Base-by-base conservation (phyloP, 2,329 filamentous ascomycete genomes). In the Epicoccum nigrum region DNA sequence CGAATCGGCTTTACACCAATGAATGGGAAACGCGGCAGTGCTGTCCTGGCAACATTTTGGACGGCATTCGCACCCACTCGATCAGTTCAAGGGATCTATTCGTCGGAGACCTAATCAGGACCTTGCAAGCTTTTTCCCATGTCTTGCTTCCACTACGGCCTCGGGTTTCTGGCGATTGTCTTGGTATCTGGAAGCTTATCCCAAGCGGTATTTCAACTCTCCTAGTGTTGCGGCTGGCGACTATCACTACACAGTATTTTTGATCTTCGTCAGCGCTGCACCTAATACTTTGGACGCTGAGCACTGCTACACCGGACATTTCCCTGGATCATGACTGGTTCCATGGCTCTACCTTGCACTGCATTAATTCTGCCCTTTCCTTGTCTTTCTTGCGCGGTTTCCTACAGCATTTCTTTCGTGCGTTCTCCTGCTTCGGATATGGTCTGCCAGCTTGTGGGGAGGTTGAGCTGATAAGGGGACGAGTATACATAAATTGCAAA, bases 11-110 rank as follows among this genome's bases (percentile, higher is more conserved):
- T 57, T 60, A 65, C 71, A 65, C 57, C 61, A 67, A 72, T 65
- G 62, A 69, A 64, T 73, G 73, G 73, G 72, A 75, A 76, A 76
- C 65, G 74, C 74, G 72, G 73, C 74, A 71, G 63, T 67, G 74
- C 72, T 68, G 72, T 76, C 71, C 72, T 70, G 38, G 56, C 58
- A 66, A 67, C 56, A 55, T 60, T 46, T 59, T 65, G 73, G 72
- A 72, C 66, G 70, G 70, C 71, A 58, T 67, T 62, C 67, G 60
- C 61, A 71, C 60, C 64, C 60, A 62, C 59, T 71, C 59, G 63
- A 67, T 69, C 70, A 69, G 62, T 63, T 68, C 63, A 67, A 62
- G 60, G 65, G 62, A 66, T 67, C 58, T 63, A 65, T 68, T 71
- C 62, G 66, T 71, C 68, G 63, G 60, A 60, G 60, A 59, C 58